These are phyloP conservation scores for Euphorbia corollata DNA, from an alignment of 441 rosid genomes.

Conservation along the genomic window DNA sequence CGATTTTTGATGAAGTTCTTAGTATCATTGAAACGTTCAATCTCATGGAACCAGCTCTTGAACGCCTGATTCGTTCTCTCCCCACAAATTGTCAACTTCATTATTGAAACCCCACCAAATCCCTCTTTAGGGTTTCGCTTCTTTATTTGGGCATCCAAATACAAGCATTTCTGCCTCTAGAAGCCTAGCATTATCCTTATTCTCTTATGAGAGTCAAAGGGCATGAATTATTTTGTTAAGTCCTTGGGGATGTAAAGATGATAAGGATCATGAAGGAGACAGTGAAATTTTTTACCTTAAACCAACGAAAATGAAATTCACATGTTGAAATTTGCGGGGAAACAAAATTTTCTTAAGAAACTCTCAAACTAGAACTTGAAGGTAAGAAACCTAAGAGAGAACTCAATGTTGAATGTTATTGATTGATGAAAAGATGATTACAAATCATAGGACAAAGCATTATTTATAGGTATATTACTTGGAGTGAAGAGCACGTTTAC, in stretches of 20 bases:
- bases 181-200: conserved; percentile 31
- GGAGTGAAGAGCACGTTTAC: too few relatives aligned
- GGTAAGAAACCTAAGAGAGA: too few relatives aligned
- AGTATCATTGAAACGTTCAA: conserved; percentile 33
- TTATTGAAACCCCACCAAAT: conserved; percentile 41
- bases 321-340: too few relatives aligned
- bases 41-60: conserved; percentile 68
- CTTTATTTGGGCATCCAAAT: conserved; percentile 65
- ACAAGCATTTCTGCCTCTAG: conserved; percentile 38
- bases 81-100: conserved; percentile 35
- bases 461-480: too few relatives aligned
- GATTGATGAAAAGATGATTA: too few relatives aligned
- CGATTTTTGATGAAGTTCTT: conserved; percentile 39
- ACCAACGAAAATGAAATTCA: too few relatives aligned
- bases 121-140: conserved; percentile 55
- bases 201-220: conserved; percentile 42
- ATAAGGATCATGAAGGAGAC: too few relatives aligned
- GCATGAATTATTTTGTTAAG: conserved; percentile 51
- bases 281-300: too few relatives aligned
- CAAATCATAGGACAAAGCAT: too few relatives aligned
- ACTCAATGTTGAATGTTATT: too few relatives aligned
- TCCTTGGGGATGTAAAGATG: conserved; percentile 38
- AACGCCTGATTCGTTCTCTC: conserved; percentile 59
- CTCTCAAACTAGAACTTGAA: too few relatives aligned
- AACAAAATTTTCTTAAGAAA: too few relatives aligned